A percentile compares a stretch with the other conserved stretches of the same genome.
phyloP scores from a whole-genome alignment of 257 asterid species.

The Cordia subcordata region DNA sequence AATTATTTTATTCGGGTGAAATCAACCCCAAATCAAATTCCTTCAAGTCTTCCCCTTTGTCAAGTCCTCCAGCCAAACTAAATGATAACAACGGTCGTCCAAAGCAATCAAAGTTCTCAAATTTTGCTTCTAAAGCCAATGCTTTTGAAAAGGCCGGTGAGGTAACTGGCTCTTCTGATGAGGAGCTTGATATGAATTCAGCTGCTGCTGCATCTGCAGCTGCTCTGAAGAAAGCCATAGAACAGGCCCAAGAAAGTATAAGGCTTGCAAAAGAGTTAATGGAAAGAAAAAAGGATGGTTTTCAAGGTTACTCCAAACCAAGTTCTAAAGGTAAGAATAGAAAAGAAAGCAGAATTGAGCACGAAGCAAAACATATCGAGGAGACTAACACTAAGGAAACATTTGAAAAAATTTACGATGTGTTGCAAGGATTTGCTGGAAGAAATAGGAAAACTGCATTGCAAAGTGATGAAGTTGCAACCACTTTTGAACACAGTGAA shows the following conservation, averaged over 20 bases:
- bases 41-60: slow-evolving; percentile 25
- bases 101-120: slow-evolving; percentile 25
- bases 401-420: slow-evolving; percentile 22
- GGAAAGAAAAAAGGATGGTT: slow-evolving; percentile 60
- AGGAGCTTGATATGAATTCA: slow-evolving; percentile 76
- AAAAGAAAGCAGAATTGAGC: slow-evolving; percentile 24
- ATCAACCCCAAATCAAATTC: slow-evolving; percentile 32
- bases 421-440: slow-evolving; percentile 17
- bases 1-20: slow-evolving; percentile 22
- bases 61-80: slow-evolving; percentile 28
- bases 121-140: slow-evolving; percentile 35
- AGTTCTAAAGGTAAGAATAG: slow-evolving; percentile 29
- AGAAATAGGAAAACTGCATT: slow-evolving; percentile 17
- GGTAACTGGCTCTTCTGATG: slow-evolving; percentile 47
- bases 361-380: slow-evolving; percentile 24
- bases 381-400: slow-evolving; percentile 25
- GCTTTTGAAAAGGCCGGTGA: slow-evolving; percentile 38
- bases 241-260: slow-evolving; percentile 91
- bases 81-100: slow-evolving; percentile 31
- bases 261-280: slow-evolving; percentile 72
- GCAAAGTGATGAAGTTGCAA: slow-evolving; percentile 24
- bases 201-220: slow-evolving; percentile 80
- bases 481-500: slow-evolving; percentile 25
- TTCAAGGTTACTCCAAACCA: slow-evolving; percentile 27
- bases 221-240: slow-evolving; percentile 74